These are phyloP conservation scores for Melanogaster broomeanus DNA, from an alignment of 768 basidiomycete genomes.

Conservation along the genomic window DNA sequence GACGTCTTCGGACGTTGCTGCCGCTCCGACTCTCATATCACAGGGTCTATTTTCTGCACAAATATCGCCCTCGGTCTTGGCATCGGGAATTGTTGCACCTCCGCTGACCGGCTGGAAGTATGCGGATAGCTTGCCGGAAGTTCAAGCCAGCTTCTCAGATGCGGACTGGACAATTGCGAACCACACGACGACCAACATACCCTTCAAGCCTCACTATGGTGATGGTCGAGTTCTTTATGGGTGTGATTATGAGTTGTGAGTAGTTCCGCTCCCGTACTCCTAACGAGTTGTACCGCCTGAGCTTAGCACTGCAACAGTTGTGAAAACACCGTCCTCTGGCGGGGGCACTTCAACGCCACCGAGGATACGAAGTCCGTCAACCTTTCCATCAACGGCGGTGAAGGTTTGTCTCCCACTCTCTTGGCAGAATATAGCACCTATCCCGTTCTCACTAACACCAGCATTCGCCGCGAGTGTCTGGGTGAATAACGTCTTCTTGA, in stretches of 20 bases:
- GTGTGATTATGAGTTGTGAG: constrained; percentile 86
- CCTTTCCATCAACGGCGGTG: constrained; percentile 79
- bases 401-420: constrained; percentile 44
- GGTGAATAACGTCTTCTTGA: constrained; percentile 72
- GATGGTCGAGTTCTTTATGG: constrained; percentile 81
- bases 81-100: constrained; percentile 42
- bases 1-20: constrained; percentile 39
- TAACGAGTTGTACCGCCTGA: constrained; percentile 8
- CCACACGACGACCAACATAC: constrained; percentile 74
- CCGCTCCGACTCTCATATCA: constrained; percentile 25
- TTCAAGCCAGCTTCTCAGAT: constrained; percentile 58
- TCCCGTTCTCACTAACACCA: neutral
- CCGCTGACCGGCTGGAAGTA: constrained; percentile 71
- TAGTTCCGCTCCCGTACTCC: neutral
- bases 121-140: constrained; percentile 75
- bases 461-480: constrained; percentile 85
- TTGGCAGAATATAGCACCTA: neutral
- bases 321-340: constrained; percentile 80
- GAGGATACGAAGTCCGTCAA: constrained; percentile 65
- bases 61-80: constrained; percentile 36
- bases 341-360: constrained; percentile 73
- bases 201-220: constrained; percentile 67
- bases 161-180: constrained; percentile 64
- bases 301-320: constrained; percentile 48
- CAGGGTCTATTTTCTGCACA: constrained; percentile 52